Percentiles rank a stretch among this genome's conserved stretches.
Evolutionary conservation across 2,329 filamentous ascomycete genomes (phyloP).

Genomic region (Boeremia lycopersici): DNA sequence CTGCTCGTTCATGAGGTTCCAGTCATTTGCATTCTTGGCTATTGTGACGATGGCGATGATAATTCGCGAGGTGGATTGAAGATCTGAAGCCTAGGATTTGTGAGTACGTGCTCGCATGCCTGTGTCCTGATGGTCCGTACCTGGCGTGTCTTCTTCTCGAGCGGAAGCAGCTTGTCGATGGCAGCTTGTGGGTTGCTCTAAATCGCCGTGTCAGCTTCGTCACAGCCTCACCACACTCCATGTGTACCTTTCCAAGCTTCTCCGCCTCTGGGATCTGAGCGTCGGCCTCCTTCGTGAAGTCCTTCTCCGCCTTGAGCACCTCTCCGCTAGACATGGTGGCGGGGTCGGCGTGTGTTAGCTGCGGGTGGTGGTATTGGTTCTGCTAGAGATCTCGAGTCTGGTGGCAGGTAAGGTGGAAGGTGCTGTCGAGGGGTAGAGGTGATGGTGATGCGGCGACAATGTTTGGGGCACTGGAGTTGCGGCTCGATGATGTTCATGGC

Average conservation of each 20-base stretch:
- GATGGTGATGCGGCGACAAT: constrained; percentile 16
- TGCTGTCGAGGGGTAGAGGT: neutral
- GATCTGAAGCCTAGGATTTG: constrained; percentile 79
- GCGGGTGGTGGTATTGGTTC: neutral
- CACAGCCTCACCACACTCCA: neutral
- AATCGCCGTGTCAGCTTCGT: constrained; percentile 25
- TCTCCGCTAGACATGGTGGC: constrained; percentile 76
- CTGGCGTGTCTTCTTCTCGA: constrained; percentile 98
- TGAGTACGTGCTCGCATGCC: constrained; percentile 27
- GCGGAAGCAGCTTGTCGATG: constrained; percentile 86
- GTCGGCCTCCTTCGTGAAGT: constrained; percentile 97
- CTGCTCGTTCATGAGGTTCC: constrained; percentile 95
- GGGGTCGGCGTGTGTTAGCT: constrained; percentile 25
- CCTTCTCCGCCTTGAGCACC: constrained; percentile 92
- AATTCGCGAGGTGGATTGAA: constrained; percentile 90
- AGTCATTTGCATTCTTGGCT: constrained; percentile 91
- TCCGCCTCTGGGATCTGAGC: constrained; percentile 88
- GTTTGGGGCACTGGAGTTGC: constrained; percentile 17
- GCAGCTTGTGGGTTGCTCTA: constrained; percentile 81
- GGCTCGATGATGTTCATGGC: constrained; percentile 18
- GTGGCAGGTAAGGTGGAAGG: neutral
- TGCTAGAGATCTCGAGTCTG: neutral
- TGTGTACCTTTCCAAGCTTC: constrained; percentile 78
- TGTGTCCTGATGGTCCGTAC: constrained; percentile 53
- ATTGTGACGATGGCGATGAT: constrained; percentile 89